These are phyloP conservation scores for Durio zibethinus DNA, from an alignment of 345 rosid genomes.

Conservation along the genomic window DNA sequence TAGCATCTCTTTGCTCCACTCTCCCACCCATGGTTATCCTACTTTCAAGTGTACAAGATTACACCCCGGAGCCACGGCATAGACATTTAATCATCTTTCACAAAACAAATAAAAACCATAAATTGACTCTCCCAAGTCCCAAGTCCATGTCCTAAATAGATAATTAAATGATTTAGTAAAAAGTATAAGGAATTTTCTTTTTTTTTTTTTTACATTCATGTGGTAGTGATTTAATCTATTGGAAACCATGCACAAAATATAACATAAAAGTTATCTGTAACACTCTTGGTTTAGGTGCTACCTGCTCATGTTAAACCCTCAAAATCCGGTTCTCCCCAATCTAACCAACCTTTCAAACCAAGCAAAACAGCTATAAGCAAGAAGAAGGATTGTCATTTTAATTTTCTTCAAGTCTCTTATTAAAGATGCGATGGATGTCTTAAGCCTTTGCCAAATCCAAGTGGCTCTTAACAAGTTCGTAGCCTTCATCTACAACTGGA, in stretches of 20 bases:
- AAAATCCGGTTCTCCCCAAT: slow-evolving; percentile 12
- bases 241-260: not conserved
- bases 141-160: too few species aligned
- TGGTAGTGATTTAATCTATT: not conserved
- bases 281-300: slow-evolving; percentile 39
- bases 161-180: too few species aligned
- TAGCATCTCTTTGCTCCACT: not conserved
- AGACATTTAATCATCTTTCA: too few species aligned
- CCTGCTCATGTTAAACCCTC: slow-evolving; percentile 37
- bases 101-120: too few species aligned
- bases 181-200: too few species aligned
- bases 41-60: not conserved
- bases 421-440: slow-evolving; percentile 8
- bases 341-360: slow-evolving; percentile 34
- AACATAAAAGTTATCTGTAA: not conserved
- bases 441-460: slow-evolving; percentile 17
- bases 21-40: not conserved
- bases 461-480: slow-evolving; percentile 35
- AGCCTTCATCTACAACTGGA: slow-evolving; percentile 24
- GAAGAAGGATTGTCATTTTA: slow-evolving; percentile 1
- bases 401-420: slow-evolving; percentile 14
- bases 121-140: too few species aligned
- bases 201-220: not conserved
- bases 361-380: slow-evolving; percentile 28
- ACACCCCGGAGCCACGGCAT: not conserved